Evolutionary conservation across 2,329 filamentous ascomycete species (phyloP).

Genomic region (Fusarium proliferatum): DNA sequence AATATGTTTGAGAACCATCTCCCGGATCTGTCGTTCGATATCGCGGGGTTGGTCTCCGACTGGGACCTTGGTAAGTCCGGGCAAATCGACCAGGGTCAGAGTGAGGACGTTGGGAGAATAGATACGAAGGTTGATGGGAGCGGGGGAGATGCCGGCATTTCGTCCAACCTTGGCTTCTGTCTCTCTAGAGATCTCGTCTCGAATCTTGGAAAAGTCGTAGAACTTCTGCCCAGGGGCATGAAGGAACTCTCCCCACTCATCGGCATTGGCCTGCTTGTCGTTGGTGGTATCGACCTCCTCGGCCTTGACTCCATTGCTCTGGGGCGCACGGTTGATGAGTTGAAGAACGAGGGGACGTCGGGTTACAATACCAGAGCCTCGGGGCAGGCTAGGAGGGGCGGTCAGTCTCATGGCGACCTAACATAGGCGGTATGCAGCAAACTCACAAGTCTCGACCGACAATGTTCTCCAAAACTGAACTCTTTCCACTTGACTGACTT

Average conservation of each 20-base stretch:
- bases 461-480: slow-evolving; percentile 98
- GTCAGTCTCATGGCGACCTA: slow-evolving; percentile 19
- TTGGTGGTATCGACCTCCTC: slow-evolving; percentile 73
- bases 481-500: slow-evolving; percentile 99
- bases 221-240: slow-evolving; percentile 98
- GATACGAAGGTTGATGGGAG: slow-evolving; percentile 97
- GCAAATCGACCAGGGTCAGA: slow-evolving; percentile 94
- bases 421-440: slow-evolving; percentile 23
- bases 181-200: slow-evolving; percentile 96
- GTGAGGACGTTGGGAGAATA: slow-evolving; percentile 99
- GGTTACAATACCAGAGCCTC: slow-evolving; percentile 97
- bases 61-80: slow-evolving; percentile 94
- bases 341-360: slow-evolving; percentile 95
- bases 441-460: slow-evolving; percentile 98
- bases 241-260: slow-evolving; percentile 99
- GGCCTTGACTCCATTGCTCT: slow-evolving; percentile 78
- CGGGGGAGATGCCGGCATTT: slow-evolving; percentile 95
- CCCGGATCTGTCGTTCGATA: slow-evolving; percentile 95
- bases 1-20: slow-evolving; percentile 99
- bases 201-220: slow-evolving; percentile 97
- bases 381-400: slow-evolving; percentile 76
- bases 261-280: slow-evolving; percentile 89
- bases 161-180: slow-evolving; percentile 96
- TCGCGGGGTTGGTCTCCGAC: slow-evolving; percentile 96
- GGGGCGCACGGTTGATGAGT: slow-evolving; percentile 89